Percentiles rank a stretch among this genome's conserved stretches.
Conservation (phyloP, 2,329 filamentous ascomycete genomes). For the Coniochaeta pulveracea region DNA sequence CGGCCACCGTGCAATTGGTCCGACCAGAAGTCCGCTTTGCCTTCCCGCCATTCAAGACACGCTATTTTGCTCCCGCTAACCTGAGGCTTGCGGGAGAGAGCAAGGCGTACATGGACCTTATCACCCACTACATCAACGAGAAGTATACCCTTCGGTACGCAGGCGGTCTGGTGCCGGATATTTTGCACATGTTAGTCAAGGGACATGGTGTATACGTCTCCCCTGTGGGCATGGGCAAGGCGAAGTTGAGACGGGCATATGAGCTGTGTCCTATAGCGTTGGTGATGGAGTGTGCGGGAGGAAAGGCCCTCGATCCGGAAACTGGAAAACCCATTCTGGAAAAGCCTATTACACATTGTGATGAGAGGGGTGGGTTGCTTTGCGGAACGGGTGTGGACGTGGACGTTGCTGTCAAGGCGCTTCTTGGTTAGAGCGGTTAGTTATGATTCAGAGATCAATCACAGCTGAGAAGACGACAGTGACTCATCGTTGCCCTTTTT, state of each 20-base stretch:
- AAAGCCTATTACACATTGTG: conserved; percentile 24
- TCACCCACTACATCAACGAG: conserved; percentile 35
- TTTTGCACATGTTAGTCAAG: conserved; percentile 48
- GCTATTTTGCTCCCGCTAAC: conserved; percentile 54
- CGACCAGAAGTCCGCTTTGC: conserved; percentile 26
- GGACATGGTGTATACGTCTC: conserved; percentile 50
- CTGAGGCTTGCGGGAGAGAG: conserved; percentile 43
- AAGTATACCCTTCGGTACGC: conserved; percentile 50
- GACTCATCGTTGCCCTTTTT: too few relatives aligned
- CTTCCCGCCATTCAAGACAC: conserved; percentile 28
- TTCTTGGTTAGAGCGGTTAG: conserved; percentile 7
- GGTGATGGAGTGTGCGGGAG: conserved; percentile 48
- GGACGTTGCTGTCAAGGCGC: conserved; percentile 12
- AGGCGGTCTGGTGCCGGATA: conserved; percentile 49
- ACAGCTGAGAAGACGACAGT: too few relatives aligned
- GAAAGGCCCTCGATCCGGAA: conserved; percentile 38
- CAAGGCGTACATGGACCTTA: conserved; percentile 32
- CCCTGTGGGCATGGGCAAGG: conserved; percentile 38
- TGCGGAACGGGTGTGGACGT: conserved; percentile 41
- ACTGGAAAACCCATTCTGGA: conserved; percentile 30
- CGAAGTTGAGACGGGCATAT: conserved; percentile 48
- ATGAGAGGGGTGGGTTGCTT: conserved; percentile 37
- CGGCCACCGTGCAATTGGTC: conserved; percentile 24
- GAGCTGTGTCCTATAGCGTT: conserved; percentile 50
- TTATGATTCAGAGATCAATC: too few relatives aligned